phyloP scores from a whole-genome alignment of 164 flowering plant species.

The Kingdonia uniflora region DNA sequence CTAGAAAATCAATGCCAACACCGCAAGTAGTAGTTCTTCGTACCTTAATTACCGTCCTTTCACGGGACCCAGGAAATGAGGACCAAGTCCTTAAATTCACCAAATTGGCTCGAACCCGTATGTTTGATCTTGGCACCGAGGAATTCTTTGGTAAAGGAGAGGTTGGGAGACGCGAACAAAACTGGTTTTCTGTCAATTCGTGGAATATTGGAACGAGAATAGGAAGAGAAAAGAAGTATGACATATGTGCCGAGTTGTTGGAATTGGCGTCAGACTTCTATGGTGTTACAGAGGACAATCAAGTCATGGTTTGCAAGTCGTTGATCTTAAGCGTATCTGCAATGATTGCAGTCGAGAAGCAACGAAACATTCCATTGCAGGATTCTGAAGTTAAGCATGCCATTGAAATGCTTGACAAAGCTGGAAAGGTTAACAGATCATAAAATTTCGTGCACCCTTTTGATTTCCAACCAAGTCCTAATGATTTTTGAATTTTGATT shows the following conservation, averaged over 20 bases:
- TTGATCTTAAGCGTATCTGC: constrained; percentile 57
- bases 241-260: constrained; percentile 51
- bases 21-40: constrained; percentile 65
- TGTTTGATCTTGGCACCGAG: constrained; percentile 52
- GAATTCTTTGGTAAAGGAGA: constrained; percentile 71
- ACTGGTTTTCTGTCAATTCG: constrained; percentile 73
- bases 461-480: background rate
- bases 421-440: constrained; percentile 65
- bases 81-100: constrained; percentile 42
- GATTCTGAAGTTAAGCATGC: constrained; percentile 56
- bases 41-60: constrained; percentile 51
- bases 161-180: constrained; percentile 64
- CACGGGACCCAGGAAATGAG: constrained; percentile 38
- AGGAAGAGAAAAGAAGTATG: constrained; percentile 51
- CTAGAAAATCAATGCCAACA: constrained; percentile 55
- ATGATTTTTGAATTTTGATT: too few species aligned
- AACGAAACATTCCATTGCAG: constrained; percentile 25
- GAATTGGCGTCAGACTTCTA: constrained; percentile 69
- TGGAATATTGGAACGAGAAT: constrained; percentile 71
- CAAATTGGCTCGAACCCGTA: constrained; percentile 37
- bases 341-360: constrained; percentile 54
- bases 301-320: constrained; percentile 52
- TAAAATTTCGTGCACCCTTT: background rate
- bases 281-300: constrained; percentile 30
- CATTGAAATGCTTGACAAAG: constrained; percentile 57